Evolutionary conservation across 257 asterid species (phyloP), one percentile per base, ranked within the genome.

Genomic region (Lithospermum erythrorhizon): DNA sequence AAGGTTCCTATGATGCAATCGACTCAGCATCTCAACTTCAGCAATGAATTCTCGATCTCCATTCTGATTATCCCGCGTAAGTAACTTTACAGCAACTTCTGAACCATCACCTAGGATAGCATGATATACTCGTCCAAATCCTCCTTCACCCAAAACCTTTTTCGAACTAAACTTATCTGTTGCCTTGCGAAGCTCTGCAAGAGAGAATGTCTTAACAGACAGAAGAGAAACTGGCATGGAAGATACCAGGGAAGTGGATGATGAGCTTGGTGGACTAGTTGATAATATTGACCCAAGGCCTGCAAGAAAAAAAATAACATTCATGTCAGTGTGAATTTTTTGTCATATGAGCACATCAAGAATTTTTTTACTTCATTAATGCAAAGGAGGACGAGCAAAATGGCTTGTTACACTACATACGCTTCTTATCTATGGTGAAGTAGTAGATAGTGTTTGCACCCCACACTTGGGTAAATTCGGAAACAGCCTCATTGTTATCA

Each of bases 11-110:
- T 93, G 98, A 81, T 93, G 98, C 86, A 93, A 65, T 63, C 98
- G 82, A 68, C 98, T 89, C 23, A 93, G 86, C 97, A 93, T 89
- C 82, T 93, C 98, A n/a, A 93, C 84, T 75, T 93, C 98, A 61
- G 97, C 94, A 57, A 93, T 81, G 70, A 93, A 93, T 75, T 89
- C 99, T 57, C 93, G 95, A 71, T 81, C 96, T 48, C 99, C 99
- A 65, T 89, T 84, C 64, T 89, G 95, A 69, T 78, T 80, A 74
- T 79, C 87, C 73, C 87, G 80, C 16, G 83, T 84, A 61, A 93
- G 88, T 70, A 89, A 63, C 72, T 93, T 93, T 64, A 89, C 95
- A 23, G 98, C 98, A 61, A 84, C 89, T 61, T 84, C 94, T 37
- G 78, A 68, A 68, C 82, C 86, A 71, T 89, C 96, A 70, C 80